Base-by-base conservation (phyloP, 1,284 basidiomycete species). In the Schizopora paradoxa region DNA sequence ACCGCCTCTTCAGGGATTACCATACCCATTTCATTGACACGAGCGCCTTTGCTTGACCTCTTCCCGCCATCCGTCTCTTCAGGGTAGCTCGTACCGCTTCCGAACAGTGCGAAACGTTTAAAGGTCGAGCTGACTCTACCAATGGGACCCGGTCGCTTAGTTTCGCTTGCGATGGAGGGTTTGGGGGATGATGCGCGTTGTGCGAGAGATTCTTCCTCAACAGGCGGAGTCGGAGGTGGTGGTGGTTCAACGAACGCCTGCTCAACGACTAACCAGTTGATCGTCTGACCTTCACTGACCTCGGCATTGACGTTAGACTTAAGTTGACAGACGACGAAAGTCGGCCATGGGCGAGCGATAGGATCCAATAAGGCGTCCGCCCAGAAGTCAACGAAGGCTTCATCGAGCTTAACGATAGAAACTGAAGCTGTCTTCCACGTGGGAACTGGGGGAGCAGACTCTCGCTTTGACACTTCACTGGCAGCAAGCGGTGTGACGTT, bases 321-420 rank as follows among this genome's bases (percentile, higher is more conserved):
- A 34, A 87, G 70, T 57, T 79, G 79, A 58, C 79, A 82, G 10
- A 87, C 59, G 26, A 82, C 72, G 52, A 86, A 85, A 4, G 69
- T 63, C 5, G 83, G 83, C 82, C 79, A 86, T 26, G 65, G 60
- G 0, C 68, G 59, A 0, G 79, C 66, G 48, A 86, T 73, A 7
- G 82, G 76, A 53, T 87, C 84, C 6, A 78, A 62, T 14, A 86
- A 56, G 1, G 81, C 73, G 54, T 87, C 84, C 41, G 70, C 73
- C 82, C 83, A 87, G 57, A 86, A 86, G 60, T 87, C 85, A 45
- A 86, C 63, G 58, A 87, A 87, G 1, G 82, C 82, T 57, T 87
- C 84, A 55, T 87, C 85, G 5, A 87, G 58, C 51, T 77, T 71
- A n/a, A 78, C 62, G 26, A 75, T 51, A 18, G 70, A 66, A 4